Base-by-base conservation (phyloP, 2,329 filamentous ascomycete species). In the Pestalotiopsis sp. region DNA sequence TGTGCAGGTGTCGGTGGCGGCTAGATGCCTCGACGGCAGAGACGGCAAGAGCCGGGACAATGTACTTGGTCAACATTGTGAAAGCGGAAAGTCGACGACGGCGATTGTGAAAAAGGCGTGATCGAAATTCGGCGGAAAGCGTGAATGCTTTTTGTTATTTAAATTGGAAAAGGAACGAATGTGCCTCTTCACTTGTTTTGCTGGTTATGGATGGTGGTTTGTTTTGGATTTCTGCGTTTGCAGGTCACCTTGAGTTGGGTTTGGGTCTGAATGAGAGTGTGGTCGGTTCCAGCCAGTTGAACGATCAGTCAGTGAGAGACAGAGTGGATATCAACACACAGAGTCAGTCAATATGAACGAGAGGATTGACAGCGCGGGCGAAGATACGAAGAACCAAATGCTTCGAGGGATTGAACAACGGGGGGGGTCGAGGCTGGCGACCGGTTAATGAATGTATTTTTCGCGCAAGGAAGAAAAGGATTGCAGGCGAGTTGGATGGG, bases 11-110 rank as follows among this genome's bases (percentile, higher is more conserved):
- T 56, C 74, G 75, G 56, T 77, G 75, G 57, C 71, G 66, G 61
- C 72, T 70, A 23, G 70, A 72, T 59, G 73, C 76, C 27, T 72
- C 69, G 20, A 74, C 77, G 66, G 71, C 70, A 27, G 73, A 75
- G 71, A 76, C 77, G 60, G 78, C 75, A 38, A 52, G 12, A 66
- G 77, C 77, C 64, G 77, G 69, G 62, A 78, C 67, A 68, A 73
- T 74, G 52, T 73, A 66, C 71, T 79, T 79, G 68, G 73, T 70
- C 70, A 76, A 72, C 77, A 79, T 79, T 49, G 67, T 76, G 68
- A 14, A 14, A 9, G 17, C 14, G 14, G 25, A 36, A 62, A 20
- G 14, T 60, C 20, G 41, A 45, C 17, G 41, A 45, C 17, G 41
- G 41, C 41, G 41, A 45, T 45, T 45, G 41, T 13, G 17, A 45